Evolutionary conservation across 1,139 yeast genomes (phyloP), one percentile per base, ranked within the genome.

Genomic region (Geotrichum phurueaensis): DNA sequence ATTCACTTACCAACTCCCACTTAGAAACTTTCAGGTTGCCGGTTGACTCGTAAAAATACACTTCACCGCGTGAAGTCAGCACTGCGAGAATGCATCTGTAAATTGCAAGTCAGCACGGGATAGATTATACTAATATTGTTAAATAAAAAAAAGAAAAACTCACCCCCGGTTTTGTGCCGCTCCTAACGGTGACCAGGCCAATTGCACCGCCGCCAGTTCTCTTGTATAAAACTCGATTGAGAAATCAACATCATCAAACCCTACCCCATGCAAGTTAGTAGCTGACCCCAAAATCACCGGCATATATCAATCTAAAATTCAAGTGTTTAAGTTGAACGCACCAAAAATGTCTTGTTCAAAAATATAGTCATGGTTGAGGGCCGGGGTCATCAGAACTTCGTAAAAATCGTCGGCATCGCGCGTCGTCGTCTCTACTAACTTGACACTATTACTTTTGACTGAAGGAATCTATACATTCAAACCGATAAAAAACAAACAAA

Each of bases 111-210:
- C n/a, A 39, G 47, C 18, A 39, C 5, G 15, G 18, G 3, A 39
- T 36, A 23, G 23, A 36, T 20, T 15, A 29, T 18, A n/a, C 10
- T 3, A 20, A 2, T 49, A 36, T 13, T 15, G 9, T 23, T 6
- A 31, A 10, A 29, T 6, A 18, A 45, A 47, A 20, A 13, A 51
- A 18, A 20, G 29, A 20, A 7, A 54, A 22, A 29, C 62, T 22
- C 54, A 60, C 62, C 62, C 62, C 43, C 56, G 45, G 39, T 51
- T 57, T 9, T 49, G 43, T 6, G 60, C 54, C 36, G 54, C 54
- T 1, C 63, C 62, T 39, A 60, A 49, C 20, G 61, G 59, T 4
- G 59, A 53, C 63, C 62, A 62, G 23, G 56, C 57, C 10, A 56
- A 23, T 13, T 59, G 60, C 2, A 60, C 52, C 6, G 49, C 61